Percentiles rank a stretch among this genome's conserved stretches.
These are phyloP conservation scores for Chalaropsis ovoidea DNA, from an alignment of 2,329 filamentous ascomycete genomes.

Conservation along the genomic window DNA sequence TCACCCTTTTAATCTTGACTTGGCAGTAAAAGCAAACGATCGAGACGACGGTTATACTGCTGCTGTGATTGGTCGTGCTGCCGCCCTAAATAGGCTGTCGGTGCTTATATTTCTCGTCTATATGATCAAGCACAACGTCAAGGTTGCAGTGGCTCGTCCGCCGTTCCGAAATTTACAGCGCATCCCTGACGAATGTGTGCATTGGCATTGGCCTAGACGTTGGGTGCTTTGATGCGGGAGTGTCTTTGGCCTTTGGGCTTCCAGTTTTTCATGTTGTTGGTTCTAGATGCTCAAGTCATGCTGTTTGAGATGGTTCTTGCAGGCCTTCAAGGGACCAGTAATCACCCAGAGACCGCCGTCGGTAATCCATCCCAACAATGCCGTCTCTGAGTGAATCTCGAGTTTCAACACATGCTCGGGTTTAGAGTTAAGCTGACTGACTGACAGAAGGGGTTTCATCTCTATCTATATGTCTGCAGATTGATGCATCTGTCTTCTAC, in stretches of 20 bases:
- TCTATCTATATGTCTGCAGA: background rate
- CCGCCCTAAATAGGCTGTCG: background rate
- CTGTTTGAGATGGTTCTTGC: background rate
- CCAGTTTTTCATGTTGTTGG: background rate
- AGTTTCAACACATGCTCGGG: background rate
- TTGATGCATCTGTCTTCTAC: conserved; percentile 11
- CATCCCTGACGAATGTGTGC: background rate
- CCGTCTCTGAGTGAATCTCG: background rate
- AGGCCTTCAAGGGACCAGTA: background rate
- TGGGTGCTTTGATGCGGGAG: background rate
- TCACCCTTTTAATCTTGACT: background rate
- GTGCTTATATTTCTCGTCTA: background rate
- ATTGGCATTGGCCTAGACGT: background rate
- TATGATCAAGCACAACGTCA: background rate
- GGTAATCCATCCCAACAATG: background rate
- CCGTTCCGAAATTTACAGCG: background rate
- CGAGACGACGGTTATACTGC: background rate
- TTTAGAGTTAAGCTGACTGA: background rate
- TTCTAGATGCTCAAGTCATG: background rate
- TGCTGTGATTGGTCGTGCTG: background rate
- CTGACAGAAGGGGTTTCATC: background rate
- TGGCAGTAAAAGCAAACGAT: background rate
- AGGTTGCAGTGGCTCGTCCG: conserved; percentile 4
- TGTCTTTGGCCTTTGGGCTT: background rate
- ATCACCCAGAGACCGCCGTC: background rate